These are phyloP conservation scores for Salvia splendens DNA, from an alignment of 257 asterid genomes.

Conservation along the genomic window DNA sequence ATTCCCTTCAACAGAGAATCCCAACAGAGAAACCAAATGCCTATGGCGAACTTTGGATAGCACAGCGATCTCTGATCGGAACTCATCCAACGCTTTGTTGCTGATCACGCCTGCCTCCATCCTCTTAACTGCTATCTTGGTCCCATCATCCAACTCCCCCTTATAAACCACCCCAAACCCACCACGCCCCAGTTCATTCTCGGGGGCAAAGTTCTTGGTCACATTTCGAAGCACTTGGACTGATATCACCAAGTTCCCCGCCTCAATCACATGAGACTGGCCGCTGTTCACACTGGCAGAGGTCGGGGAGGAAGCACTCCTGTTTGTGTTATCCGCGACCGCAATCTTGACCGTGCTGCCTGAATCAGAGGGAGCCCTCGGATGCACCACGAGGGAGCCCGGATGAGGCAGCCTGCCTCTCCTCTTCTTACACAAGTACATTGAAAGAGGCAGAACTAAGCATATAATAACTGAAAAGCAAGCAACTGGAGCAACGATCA, in stretches of 20 bases:
- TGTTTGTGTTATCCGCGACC: constrained; percentile 48
- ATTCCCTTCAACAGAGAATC: constrained; percentile 66
- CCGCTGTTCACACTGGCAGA: constrained; percentile 58
- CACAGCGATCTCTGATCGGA: constrained; percentile 77
- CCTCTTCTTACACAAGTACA: constrained; percentile 57
- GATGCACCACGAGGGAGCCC: constrained; percentile 71
- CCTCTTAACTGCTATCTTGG: constrained; percentile 85
- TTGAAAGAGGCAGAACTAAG: constrained; percentile 50
- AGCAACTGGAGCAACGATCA: constrained; percentile 56
- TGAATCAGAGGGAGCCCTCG: constrained; percentile 61
- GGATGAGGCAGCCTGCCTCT: constrained; percentile 37
- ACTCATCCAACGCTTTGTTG: constrained; percentile 73
- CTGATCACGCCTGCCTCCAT: constrained; percentile 78
- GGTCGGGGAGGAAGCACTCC: constrained; percentile 51
- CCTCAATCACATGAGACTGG: constrained; percentile 63
- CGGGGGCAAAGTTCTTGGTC: constrained; percentile 75
- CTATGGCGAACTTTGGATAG: constrained; percentile 89
- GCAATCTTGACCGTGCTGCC: constrained; percentile 59
- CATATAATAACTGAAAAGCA: constrained; percentile 48
- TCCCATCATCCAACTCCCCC: constrained; percentile 84
- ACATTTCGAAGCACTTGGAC: constrained; percentile 81
- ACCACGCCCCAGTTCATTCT: constrained; percentile 89
- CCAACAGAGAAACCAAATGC: constrained; percentile 88
- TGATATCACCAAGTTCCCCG: constrained; percentile 73
- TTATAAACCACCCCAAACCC: constrained; percentile 91